Percentiles rank a stretch among this genome's conserved stretches.
Evolutionary conservation across 345 rosid genomes (phyloP).

Genomic region (Citrus trifoliata): DNA sequence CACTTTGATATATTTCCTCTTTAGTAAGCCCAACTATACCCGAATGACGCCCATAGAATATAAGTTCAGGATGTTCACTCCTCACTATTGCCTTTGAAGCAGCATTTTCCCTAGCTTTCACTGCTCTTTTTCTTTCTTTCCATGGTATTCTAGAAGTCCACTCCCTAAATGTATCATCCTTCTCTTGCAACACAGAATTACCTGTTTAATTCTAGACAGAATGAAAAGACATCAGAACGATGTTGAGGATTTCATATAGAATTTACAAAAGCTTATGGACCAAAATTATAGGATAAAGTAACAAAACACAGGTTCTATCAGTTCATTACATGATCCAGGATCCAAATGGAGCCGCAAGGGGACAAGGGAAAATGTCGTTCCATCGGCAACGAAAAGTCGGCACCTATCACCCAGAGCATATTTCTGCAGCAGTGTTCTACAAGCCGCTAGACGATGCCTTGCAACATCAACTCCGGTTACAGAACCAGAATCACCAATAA

Average conservation of each 20-base stretch:
- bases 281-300: neutral
- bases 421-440: constrained; percentile 82
- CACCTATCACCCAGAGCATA: constrained; percentile 68
- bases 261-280: neutral
- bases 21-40: constrained; percentile 68
- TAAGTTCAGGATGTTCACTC: constrained; percentile 56
- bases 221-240: constrained; percentile 27
- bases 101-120: constrained; percentile 38
- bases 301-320: neutral
- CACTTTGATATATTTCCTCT: constrained; percentile 44
- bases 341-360: constrained; percentile 35
- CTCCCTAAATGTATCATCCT: constrained; percentile 43
- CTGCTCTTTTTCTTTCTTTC: constrained; percentile 79
- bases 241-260: neutral
- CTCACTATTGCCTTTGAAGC: constrained; percentile 22
- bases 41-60: constrained; percentile 69
- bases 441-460: constrained; percentile 83
- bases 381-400: constrained; percentile 85
- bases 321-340: constrained; percentile 37
- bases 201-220: constrained; percentile 51
- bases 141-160: constrained; percentile 85
- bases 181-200: constrained; percentile 35
- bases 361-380: constrained; percentile 62
- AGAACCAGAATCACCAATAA: constrained; percentile 72
- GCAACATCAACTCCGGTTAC: constrained; percentile 92